Evolutionary conservation across 352 stramenopile genomes (phyloP), one percentile per base, ranked within the genome.

Genomic region (Globisporangium alternatum): DNA sequence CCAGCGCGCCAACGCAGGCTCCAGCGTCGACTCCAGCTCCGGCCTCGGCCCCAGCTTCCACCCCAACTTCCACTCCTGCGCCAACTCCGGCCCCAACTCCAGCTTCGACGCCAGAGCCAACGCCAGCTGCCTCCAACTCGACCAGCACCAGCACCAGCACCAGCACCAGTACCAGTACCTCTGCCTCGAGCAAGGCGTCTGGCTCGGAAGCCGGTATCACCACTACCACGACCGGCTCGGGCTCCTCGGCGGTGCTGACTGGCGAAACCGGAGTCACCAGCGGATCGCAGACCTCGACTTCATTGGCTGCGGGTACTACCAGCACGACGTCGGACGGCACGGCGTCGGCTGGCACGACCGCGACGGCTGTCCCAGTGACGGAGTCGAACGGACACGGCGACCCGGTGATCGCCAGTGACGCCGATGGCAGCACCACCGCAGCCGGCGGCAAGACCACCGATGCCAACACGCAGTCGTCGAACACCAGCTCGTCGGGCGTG

Each of bases 381-480:
- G 13, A 31, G 9, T 58, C 52, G 52, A 58, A 58, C 41, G 53
- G 52, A 31, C 43, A 69, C 56, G 66, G 68, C 19, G 63, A 75
- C 66, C 43, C 65, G 33, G 57, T 70, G n/a, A 30, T 60, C 25
- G 31, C 58, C 13, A 51, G 52, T 39, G 72, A 65, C 47, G 41
- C 51, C 9, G 60, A 66, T 9, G 43, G n/a, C 12, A 61, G 30
- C 19, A 41, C 65, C 15, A 58, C 61, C 17, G 60, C 65, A 28
- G 71, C 70, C 7, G 61, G 70, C 28, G 71, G 71, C 56, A 61
- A 66, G 25, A 39, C 70, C 9, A 67, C 75, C n/a, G 53, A 77
- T 31, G 69, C 69, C 44, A 91, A 83, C 68, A 83, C 17, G 35
- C 35, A 41, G 35, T 41, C 35, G 0, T 41, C 69, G 30, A 75